Evolutionary conservation across 257 asterid genomes (phyloP).

Genomic region (Nicotiana obtusifolia): DNA sequence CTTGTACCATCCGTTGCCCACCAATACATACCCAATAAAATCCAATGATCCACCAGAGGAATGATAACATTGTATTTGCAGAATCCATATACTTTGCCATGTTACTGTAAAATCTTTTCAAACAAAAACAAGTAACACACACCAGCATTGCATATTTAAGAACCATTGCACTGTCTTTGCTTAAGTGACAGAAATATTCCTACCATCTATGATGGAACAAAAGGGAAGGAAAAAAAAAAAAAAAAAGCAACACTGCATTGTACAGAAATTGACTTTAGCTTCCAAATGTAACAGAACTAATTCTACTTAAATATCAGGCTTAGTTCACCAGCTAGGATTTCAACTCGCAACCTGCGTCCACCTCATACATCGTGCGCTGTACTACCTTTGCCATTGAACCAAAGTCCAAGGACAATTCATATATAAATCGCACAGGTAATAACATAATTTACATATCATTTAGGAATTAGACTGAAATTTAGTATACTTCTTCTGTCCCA

Average conservation of each 20-base stretch:
- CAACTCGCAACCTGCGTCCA: too few relatives aligned
- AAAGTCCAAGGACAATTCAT: neutral
- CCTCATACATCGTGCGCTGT: neutral
- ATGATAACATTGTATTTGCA: constrained; percentile 16
- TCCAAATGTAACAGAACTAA: neutral
- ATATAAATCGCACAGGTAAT: neutral
- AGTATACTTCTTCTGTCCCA: too few relatives aligned
- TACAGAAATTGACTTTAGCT: neutral
- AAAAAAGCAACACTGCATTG: neutral
- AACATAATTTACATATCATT: neutral
- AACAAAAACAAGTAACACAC: neutral
- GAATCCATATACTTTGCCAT: constrained; percentile 11
- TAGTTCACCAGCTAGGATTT: neutral
- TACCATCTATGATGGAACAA: neutral
- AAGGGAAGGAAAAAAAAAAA: neutral
- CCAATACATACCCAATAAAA: constrained; percentile 20
- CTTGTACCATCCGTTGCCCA: constrained; percentile 12
- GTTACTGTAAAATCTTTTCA: neutral
- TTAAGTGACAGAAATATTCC: neutral
- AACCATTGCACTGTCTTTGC: neutral
- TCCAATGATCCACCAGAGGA: constrained; percentile 21
- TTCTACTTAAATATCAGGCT: neutral
- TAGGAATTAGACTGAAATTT: too few relatives aligned
- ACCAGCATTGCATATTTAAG: neutral
- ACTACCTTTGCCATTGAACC: neutral